Base-by-base conservation (phyloP, 352 stramenopile species). In the Phytophthora brassicae region DNA sequence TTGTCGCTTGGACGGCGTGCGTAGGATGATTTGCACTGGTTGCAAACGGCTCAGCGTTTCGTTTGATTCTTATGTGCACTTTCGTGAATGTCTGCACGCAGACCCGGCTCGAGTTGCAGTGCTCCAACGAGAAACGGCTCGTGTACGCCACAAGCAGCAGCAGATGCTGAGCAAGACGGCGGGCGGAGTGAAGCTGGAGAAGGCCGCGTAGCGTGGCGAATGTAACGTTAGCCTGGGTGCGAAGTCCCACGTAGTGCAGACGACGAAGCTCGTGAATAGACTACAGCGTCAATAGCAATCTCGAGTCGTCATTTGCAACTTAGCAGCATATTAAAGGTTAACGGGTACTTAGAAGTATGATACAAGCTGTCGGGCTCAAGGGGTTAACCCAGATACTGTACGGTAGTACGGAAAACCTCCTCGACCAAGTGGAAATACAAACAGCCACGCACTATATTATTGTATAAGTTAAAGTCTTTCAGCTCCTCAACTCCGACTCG, bases 131-230 rank as follows among this genome's bases (percentile, higher is more conserved):
- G 79, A 89, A 68, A 75, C 76, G n/a, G 67, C 74, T 13, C 80
- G 78, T 29, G 70, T 91, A 49, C 77, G 82, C 19, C 51, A 75
- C 17, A 56, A 76, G 54, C 82, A 91, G 68, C 82, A 90, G 38
- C 53, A 71, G 53, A 62, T 60, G 2, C 64, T 84, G n/a, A 43
- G 68, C 29, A 69, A 66, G 26, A 28, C 46, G n/a, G n/a, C n/a
- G n/a, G n/a, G n/a, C n/a, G n/a, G n/a, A n/a, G 58, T 58, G 31
- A 68, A 68, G 49, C 39, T 66, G 26, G 59, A 81, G 49, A 79
- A 74, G 39, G 35, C 64, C 53, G 63, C 53, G 55, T 74, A 78
- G 43, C 63, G 54, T 58, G 42, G n/a, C 33, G 23, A 36, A 52
- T 5, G 52, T 46, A 62, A 63, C 63, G 50, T 17, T 39, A 14